phyloP scores from a whole-genome alignment of 768 basidiomycete species.

The Lyophyllum decastes region DNA sequence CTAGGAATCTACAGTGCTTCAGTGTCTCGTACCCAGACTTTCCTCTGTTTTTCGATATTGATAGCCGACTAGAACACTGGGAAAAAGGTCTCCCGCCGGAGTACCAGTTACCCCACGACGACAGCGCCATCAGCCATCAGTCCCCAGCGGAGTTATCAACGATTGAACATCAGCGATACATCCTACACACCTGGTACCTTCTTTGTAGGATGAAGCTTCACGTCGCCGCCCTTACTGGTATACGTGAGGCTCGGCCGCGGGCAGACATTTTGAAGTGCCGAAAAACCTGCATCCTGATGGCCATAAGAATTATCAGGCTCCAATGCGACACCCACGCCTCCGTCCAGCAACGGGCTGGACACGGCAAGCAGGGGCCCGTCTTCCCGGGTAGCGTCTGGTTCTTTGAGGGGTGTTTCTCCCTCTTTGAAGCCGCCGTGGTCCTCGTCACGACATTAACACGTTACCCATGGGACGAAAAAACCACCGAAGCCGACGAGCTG shows the following conservation, averaged over 20 bases:
- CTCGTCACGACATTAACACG: constrained; percentile 43
- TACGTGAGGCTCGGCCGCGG: constrained; percentile 24
- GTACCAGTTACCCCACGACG: constrained; percentile 34
- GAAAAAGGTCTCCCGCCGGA: constrained; percentile 40
- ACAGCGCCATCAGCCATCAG: constrained; percentile 26
- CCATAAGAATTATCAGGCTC: constrained; percentile 43
- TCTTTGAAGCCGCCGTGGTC: constrained; percentile 49
- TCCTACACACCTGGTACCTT: constrained; percentile 48
- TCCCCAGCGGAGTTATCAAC: constrained; percentile 29
- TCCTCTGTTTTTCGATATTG: constrained; percentile 39
- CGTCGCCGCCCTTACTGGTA: constrained; percentile 40
- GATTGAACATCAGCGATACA: constrained; percentile 42
- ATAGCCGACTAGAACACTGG: constrained; percentile 46
- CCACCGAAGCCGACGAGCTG: constrained; percentile 35
- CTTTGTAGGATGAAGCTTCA: constrained; percentile 46
- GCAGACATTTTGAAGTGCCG: constrained; percentile 31
- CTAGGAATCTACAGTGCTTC: constrained; percentile 31
- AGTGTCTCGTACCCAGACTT: constrained; percentile 34
- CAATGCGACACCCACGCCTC: constrained; percentile 40
- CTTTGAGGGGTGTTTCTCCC: constrained; percentile 44
- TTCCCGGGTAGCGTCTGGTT: constrained; percentile 39
- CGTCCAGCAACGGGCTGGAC: constrained; percentile 19
- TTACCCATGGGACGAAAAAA: constrained; percentile 37
- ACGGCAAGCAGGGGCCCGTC: constrained; percentile 17
- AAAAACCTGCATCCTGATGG: constrained; percentile 38